These are phyloP conservation scores for Plantago lanceolata DNA, from an alignment of 305 asterid species.

Conservation along the genomic window DNA sequence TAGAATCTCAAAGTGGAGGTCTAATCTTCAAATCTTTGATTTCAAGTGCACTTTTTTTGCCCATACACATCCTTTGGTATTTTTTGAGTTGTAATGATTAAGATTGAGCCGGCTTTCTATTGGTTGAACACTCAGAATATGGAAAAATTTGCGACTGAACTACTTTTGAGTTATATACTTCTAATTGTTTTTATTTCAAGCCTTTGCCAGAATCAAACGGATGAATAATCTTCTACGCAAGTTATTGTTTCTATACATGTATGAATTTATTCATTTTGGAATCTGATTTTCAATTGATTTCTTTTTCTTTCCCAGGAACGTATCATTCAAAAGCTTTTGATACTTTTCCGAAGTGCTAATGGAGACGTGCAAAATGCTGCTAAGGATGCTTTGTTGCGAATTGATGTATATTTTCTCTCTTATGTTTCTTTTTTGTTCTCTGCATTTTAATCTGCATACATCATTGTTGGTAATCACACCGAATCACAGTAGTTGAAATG, in stretches of 20 bases:
- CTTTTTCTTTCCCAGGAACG: constrained; percentile 50
- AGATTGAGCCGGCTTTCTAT: not conserved
- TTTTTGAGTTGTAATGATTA: not conserved
- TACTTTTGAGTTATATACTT: too few relatives aligned
- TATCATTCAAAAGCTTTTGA: constrained; percentile 56
- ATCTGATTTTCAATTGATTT: constrained; percentile 10
- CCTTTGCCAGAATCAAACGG: not conserved
- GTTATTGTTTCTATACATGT: not conserved
- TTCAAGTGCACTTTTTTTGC: too few relatives aligned
- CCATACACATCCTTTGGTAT: not conserved
- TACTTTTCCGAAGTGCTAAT: constrained; percentile 55
- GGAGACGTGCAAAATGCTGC: constrained; percentile 58
- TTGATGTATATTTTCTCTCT: constrained; percentile 53
- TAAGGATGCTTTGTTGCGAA: constrained; percentile 63
- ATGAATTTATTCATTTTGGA: not conserved
- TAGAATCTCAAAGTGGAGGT: too few relatives aligned
- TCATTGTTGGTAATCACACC: not conserved
- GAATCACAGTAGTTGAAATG: too few relatives aligned
- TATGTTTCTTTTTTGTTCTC: constrained; percentile 13
- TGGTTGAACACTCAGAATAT: not conserved
- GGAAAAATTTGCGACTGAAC: not conserved
- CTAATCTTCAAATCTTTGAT: too few relatives aligned
- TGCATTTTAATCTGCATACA: not conserved
- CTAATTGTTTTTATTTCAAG: not conserved
- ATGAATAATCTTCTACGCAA: not conserved